Base-by-base conservation (phyloP, 192 early-diverging fungal genomes). In the Entophlyctis helioformis region DNA sequence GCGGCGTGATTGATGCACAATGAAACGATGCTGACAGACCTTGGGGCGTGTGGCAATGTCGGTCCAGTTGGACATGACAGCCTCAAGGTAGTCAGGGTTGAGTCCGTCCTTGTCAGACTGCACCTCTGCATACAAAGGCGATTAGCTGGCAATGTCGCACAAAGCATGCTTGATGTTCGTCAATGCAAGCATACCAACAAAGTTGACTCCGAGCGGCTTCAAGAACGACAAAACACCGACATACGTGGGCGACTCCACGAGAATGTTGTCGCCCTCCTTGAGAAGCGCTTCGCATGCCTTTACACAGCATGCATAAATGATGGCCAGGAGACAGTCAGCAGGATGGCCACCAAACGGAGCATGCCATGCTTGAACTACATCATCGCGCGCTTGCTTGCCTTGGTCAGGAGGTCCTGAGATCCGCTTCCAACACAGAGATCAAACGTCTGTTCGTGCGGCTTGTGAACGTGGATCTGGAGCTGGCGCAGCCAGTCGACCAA, bases 371-470 rank as follows among this genome's bases (percentile, higher is more conserved):
- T 15, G 48, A 26, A 39, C 28, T 15, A 16, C 16, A 1, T 49
- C 1, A 7, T 10, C 10, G n/a, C 16, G 45, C 39, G 12, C 10
- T 3, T 19, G 50, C 26, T 10, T n/a, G 58, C 59, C 47, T 74
- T 73, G 2, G 67, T 64, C 31, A 76, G 48, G 22, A 76, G 58
- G 51, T 76, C 73, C 46, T 76, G 73, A 21, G 39, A 46, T 36
- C 73, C 73, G 43, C 71, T 70, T 21, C 73, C 73, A 16, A 76
- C 48, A 37, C 66, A 70, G 18, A 76, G 48, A 26, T 76, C 71
- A 42, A 65, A 67, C 24, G 44, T 27, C 15, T 52, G 47, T 13
- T 51, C 48, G 15, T 60, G 62, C 20, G 72, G 72, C 12, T 34
- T 39, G 43, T 72, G 73, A 39, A 56, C 60, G n/a, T 43, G 16